These are phyloP conservation scores for Glebionis coronaria DNA, from an alignment of 129 eudicot genomes.

Conservation along the genomic window DNA sequence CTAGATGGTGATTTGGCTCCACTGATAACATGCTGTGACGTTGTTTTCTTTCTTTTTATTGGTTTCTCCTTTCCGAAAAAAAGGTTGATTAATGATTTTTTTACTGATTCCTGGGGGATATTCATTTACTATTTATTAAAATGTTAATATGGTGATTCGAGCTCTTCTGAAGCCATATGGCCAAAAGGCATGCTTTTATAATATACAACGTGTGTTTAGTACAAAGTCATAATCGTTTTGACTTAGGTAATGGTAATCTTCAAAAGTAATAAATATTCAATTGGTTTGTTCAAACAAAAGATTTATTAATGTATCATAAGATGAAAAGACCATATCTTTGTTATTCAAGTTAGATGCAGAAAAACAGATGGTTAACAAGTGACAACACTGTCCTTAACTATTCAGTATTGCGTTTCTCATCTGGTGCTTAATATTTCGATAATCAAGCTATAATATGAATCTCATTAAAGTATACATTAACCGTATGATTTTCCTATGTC, in stretches of 20 bases:
- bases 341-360: slow-evolving; percentile 1
- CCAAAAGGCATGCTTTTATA: background rate
- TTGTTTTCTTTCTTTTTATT: background rate
- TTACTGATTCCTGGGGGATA: no score
- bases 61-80: background rate
- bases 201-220: background rate
- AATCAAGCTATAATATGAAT: background rate
- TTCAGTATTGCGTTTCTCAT: no score
- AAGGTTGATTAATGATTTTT: no score
- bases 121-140: no score
- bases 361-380: background rate
- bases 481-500: no score
- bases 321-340: background rate
- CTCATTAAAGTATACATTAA: no score
- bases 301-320: background rate
- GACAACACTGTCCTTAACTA: background rate
- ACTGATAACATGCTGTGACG: background rate
- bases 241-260: background rate
- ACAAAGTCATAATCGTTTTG: background rate
- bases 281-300: background rate
- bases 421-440: background rate
- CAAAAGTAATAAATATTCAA: background rate
- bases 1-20: background rate
- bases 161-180: no score
- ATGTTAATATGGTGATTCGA: background rate